Base-by-base conservation (phyloP, 768 basidiomycete genomes). In the Leucosporidium yakuticum region DNA sequence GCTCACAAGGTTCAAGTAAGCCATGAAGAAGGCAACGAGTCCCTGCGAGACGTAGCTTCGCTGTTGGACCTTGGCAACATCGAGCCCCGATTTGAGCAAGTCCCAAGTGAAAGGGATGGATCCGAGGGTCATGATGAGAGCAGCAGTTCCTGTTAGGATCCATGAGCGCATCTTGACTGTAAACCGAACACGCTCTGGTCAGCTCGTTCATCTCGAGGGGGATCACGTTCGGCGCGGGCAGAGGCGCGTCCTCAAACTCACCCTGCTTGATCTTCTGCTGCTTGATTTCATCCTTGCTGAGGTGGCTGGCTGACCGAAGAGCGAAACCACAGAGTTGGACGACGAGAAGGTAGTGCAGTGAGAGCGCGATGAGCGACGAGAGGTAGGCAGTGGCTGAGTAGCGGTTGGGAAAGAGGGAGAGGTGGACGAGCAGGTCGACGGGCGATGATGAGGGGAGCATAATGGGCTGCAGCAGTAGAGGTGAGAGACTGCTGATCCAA, bases 1-100 rank as follows among this genome's bases (percentile, higher is more conserved):
- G 29, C 59, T 47, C 59, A 60, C 59, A 8, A 60, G 27, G 25
- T 27, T 21, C 23, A 60, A 21, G 27, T 60, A 60, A 27, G 59
- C 59, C 25, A 60, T 17, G 25, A 60, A 60, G 59, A 60, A 60
- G 2, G 20, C 25, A 3, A 23, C 25, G 17, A 48, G 11, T 25
- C 36, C 59, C 9, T 29, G 39, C 39, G 59, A 39, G n/a, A 60
- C 15, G 12, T 29, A 25, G 25, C 47, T 44, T 27, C 59, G 12
- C 44, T 44, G 44, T 44, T 25, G 27, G 6, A 60, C 36, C 21
- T 29, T 23, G 1, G 39, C 59, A 2, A 60, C 59, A 21, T 60
- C 59, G 14, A 29, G 17, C n/a, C 59, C 59, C 2, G 14, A 15
- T 4, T 44, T 15, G 14, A 48, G 25, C 25, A 60, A 60, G 29